Evolutionary conservation across 2,329 filamentous ascomycete species (phyloP), one percentile per base, ranked within the genome.

Genomic region (Calonectria pteridis): DNA sequence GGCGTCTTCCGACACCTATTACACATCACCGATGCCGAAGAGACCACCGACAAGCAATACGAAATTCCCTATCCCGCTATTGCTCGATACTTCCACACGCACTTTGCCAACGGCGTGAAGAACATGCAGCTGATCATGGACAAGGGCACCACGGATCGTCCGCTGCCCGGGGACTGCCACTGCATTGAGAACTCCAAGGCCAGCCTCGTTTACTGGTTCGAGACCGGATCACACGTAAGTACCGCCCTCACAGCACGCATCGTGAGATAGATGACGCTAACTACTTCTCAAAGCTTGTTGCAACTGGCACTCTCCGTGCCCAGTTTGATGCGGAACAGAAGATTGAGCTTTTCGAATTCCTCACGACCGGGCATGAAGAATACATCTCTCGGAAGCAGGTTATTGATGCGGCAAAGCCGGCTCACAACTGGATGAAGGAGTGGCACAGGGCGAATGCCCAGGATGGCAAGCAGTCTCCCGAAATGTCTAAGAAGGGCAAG

Each of bases 201-300:
- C 31, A 97, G 92, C 80, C 91, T 98, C 71, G 93, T 97, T 6
- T 97, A 98, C 82, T 97, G 94, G 91, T 98, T 96, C 81, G 91
- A 94, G 66, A 95, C 94, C 75, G 94, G 93, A 67, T 94, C 93
- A 73, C 95, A 97, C 82, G 94, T 96, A 88, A 84, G 91, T 59
- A 46, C 50, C 23, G 11, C 14, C 35, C 10, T 46, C 18, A n/a
- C 23, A 26, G 7, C 49, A n/a, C 28, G 14, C 53, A 37, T 23
- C 35, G 43, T 33, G 11, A n/a, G 40, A 26, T 28, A 26, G 10
- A 23, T 53, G 6, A 40, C 67, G 59, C 81, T 87, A 70, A 86
- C 78, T 64, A 40, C 13, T 16, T n/a, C 40, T 10, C 37, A 23
- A 76, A 96, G 93, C 88, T 97, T 49, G 92, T 97, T 64, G 93